phyloP scores from a whole-genome alignment of 768 basidiomycete species.

The Mycena albidolilacea region DNA sequence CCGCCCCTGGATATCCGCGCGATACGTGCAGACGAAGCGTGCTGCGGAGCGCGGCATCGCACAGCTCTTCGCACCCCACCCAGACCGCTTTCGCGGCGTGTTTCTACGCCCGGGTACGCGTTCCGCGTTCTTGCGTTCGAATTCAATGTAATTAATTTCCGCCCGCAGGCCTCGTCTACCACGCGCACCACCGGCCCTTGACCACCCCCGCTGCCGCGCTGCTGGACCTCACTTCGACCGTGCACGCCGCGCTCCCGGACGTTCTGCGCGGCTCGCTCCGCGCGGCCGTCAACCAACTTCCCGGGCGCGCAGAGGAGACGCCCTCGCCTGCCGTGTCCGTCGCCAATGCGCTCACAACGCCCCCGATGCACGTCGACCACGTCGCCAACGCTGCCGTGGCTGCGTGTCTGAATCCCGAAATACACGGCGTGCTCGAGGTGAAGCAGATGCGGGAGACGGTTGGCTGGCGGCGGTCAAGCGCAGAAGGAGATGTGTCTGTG shows the following conservation, averaged over 20 bases:
- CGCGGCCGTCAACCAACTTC: slow-evolving; percentile 17
- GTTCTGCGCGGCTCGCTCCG: slow-evolving; percentile 24
- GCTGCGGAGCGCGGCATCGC: slow-evolving; percentile 86
- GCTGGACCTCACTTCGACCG: slow-evolving; percentile 82
- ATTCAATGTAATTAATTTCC: slow-evolving; percentile 26
- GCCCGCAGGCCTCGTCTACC: slow-evolving; percentile 90
- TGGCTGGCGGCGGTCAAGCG: slow-evolving; percentile 63
- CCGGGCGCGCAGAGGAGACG: slow-evolving; percentile 31
- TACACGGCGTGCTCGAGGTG: slow-evolving; percentile 80
- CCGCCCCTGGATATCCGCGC: slow-evolving; percentile 85
- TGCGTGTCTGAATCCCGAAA: slow-evolving; percentile 63
- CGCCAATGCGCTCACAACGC: slow-evolving; percentile 85
- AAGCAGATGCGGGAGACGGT: slow-evolving; percentile 81
- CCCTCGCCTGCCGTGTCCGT: slow-evolving; percentile 72
- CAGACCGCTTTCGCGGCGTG: slow-evolving; percentile 73
- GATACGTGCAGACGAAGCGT: slow-evolving; percentile 96
- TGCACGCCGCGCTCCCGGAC: slow-evolving; percentile 63
- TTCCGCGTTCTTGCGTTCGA: slow-evolving; percentile 45
- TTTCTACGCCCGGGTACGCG: slow-evolving; percentile 89
- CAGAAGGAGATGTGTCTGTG: neutral
- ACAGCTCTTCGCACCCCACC: slow-evolving; percentile 59
- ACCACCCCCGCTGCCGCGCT: slow-evolving; percentile 88
- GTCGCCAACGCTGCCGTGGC: slow-evolving; percentile 87
- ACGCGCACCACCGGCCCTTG: slow-evolving; percentile 93
- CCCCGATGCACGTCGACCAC: slow-evolving; percentile 96